A percentile compares a stretch with the other conserved stretches of the same genome.
phyloP scores from a whole-genome alignment of 768 basidiomycete species.

The Podaxis sp. region DNA sequence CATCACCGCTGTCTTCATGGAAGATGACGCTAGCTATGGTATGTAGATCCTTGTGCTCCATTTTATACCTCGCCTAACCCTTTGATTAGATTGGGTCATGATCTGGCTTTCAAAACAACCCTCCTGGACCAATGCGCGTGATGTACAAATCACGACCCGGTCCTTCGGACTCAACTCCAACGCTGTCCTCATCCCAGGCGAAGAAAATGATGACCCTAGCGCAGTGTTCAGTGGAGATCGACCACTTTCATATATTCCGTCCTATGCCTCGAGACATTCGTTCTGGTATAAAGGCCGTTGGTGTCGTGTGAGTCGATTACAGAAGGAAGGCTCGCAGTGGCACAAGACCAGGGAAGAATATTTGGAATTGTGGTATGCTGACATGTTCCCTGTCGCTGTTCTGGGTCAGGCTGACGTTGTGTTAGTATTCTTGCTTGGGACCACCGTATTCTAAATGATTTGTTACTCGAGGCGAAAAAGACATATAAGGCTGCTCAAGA shows the following conservation, averaged over 20 bases:
- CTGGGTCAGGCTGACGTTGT: not conserved
- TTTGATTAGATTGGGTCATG: constrained; percentile 61
- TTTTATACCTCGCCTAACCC: not conserved
- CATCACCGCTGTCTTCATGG: constrained; percentile 60
- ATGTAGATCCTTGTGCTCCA: constrained; percentile 17
- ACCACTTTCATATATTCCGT: constrained; percentile 43
- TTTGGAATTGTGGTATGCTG: constrained; percentile 41
- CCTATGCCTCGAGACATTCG: constrained; percentile 34
- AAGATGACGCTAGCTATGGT: constrained; percentile 57
- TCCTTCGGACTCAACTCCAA: constrained; percentile 33
- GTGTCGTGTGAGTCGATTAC: constrained; percentile 36
- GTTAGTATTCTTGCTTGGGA: constrained; percentile 49
- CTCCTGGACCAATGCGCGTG: constrained; percentile 53
- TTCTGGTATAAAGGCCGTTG: constrained; percentile 52
- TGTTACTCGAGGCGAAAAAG: constrained; percentile 55
- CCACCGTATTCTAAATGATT: constrained; percentile 43
- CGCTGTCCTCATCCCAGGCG: constrained; percentile 32
- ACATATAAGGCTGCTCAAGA: constrained; percentile 49
- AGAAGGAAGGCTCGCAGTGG: constrained; percentile 29
- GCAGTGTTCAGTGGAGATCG: constrained; percentile 24
- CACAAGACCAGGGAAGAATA: constrained; percentile 35
- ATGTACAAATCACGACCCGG: constrained; percentile 49
- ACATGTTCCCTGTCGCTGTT: not conserved
- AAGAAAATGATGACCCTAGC: constrained; percentile 26
- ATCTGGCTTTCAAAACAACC: constrained; percentile 63